Evolutionary conservation across 2,329 filamentous ascomycete species (phyloP), one percentile per base, ranked within the genome.

Genomic region (Cordyceps pruinosa): DNA sequence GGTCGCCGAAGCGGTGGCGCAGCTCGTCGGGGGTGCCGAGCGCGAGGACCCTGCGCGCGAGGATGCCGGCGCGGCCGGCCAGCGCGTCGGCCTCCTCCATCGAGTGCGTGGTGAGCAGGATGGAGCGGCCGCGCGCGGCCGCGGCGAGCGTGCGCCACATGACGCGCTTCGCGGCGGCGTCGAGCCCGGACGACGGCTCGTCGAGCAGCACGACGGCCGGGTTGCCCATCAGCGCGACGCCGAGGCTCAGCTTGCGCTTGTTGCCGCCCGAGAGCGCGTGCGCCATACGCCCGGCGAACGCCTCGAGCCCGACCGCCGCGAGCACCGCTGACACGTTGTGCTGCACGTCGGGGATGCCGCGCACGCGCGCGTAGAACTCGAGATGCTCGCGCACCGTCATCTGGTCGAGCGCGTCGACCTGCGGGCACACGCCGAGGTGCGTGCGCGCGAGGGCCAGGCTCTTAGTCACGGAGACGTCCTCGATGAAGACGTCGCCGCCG

Each of bases 21-120:
- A 97, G 77, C 58, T 85, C 75, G 34, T 90, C 84, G 1, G 85
- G 86, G 0, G 86, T 88, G 4, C 92, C 92, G 9, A 94, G 77
- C 0, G 91, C 92, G 23, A 97, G 78, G 90, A 97, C 95, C 32
- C 85, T 81, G 63, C 83, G 82, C 9, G 91, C 89, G 73, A 97
- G 84, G 63, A 97, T 96, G 13, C 90, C 93, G 0, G 88, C 90
- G 1, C 90, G 81, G 30, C 84, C 85, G 0, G 92, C 92, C 2
- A 97, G 78, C 1, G 91, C 91, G 66, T 96, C 90, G 0, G 92
- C 93, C 72, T 97, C 93, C 69, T 97, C 92, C 91, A 97, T 96
- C 49, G 84, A 89, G 70, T 97, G 93, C 0, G 93, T 97, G 0
- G 93, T 97, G 19, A 97, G 80, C 2, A 97, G 77, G 17, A 97